A percentile compares a stretch with the other conserved stretches of the same genome.
Evolutionary conservation across 306 rosid genomes (phyloP).

Genomic region (Prunus kanzakura): DNA sequence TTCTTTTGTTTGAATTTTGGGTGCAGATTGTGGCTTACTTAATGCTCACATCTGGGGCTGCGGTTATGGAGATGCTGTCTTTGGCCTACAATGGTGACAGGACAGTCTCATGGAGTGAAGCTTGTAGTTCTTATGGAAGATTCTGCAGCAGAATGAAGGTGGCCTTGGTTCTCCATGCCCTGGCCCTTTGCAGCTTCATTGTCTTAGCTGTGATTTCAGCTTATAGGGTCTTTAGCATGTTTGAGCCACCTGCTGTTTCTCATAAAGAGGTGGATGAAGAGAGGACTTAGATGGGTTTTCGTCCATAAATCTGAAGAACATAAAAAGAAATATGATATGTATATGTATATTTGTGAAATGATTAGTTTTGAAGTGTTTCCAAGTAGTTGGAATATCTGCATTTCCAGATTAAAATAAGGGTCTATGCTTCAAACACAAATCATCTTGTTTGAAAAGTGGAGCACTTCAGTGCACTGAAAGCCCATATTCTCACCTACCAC

Average conservation of each 20-base stretch:
- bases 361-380: not conserved
- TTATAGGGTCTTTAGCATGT: conserved; percentile 59
- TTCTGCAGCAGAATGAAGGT: conserved; percentile 74
- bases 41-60: conserved; percentile 60
- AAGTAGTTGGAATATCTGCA: not conserved
- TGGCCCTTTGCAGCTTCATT: conserved; percentile 59
- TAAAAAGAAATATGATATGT: too few species aligned
- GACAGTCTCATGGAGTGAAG: conserved; percentile 90
- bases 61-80: conserved; percentile 60
- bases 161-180: conserved; percentile 55
- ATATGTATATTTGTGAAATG: not conserved
- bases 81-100: conserved; percentile 63
- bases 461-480: not conserved
- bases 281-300: not conserved
- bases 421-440: not conserved
- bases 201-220: conserved; percentile 72
- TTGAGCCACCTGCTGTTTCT: conserved; percentile 52
- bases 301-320: too few species aligned
- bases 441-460: not conserved
- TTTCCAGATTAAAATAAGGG: not conserved
- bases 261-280: conserved; percentile 37
- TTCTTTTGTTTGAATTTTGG: not conserved
- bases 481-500: not conserved
- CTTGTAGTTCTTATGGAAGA: conserved; percentile 60
- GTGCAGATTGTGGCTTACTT: conserved; percentile 69